A percentile compares a stretch with the other conserved stretches of the same genome.
Conservation (phyloP, 163 green algal genomes). For the Botryococcus braunii region DNA sequence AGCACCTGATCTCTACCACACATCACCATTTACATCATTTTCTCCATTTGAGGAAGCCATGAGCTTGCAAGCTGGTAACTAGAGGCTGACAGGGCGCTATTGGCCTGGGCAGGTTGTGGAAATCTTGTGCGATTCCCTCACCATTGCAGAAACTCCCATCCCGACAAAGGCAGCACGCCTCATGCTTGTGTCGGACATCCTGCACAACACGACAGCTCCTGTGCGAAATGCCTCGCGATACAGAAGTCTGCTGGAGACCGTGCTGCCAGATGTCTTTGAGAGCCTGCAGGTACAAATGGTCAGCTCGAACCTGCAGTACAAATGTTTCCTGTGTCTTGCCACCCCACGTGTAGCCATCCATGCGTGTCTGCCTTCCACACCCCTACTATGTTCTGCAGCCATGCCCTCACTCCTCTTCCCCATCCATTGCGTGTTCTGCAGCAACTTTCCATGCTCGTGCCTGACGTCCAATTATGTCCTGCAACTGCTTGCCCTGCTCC, state of each 20-base stretch:
- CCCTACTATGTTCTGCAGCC: too few species aligned
- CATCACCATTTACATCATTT: too few species aligned
- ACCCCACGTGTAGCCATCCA: background rate
- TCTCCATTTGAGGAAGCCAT: too few species aligned
- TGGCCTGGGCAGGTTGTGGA: slow-evolving; percentile 54
- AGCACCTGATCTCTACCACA: too few species aligned
- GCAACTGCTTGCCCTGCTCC: too few species aligned
- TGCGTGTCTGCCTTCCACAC: background rate
- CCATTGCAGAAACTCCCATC: slow-evolving; percentile 70
- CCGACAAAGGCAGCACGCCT: slow-evolving; percentile 68
- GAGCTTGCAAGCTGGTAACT: too few species aligned
- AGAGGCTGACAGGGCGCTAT: too few species aligned
- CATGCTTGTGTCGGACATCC: slow-evolving; percentile 85
- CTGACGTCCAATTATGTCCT: too few species aligned
- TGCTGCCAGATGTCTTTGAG: slow-evolving; percentile 83
- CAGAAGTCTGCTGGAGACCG: slow-evolving; percentile 58
- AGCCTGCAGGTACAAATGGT: slow-evolving; percentile 40
- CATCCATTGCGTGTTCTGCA: too few species aligned
- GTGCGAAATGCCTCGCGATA: slow-evolving; percentile 82
- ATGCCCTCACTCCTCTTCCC: too few species aligned
- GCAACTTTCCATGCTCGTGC: too few species aligned
- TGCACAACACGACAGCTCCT: slow-evolving; percentile 82
- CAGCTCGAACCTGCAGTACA: background rate
- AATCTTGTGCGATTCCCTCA: slow-evolving; percentile 70
- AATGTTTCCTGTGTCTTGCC: too few species aligned